Conservation (phyloP, 164 flowering plant species). For the Warburgia ugandensis region DNA sequence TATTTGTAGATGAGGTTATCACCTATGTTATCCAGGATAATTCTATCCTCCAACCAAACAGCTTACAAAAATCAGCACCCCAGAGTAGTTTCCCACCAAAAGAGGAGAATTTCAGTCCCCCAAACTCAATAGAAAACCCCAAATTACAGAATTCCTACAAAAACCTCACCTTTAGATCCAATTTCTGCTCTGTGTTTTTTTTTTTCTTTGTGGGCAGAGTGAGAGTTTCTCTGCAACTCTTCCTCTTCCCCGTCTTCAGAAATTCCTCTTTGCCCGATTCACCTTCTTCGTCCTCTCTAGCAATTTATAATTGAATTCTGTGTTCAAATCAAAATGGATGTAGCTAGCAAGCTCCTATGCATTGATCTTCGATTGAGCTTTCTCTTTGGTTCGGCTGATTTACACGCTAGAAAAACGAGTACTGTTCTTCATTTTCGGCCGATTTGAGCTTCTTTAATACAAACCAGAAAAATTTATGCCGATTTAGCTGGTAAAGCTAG, state of each 20-base stretch:
- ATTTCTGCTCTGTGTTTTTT: background rate
- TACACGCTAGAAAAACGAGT: constrained; percentile 25
- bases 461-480: constrained; percentile 7
- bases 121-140: background rate
- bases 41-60: too few relatives aligned
- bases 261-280: too few relatives aligned
- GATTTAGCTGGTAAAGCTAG: constrained; percentile 8
- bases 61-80: too few relatives aligned
- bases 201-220: background rate
- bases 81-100: background rate
- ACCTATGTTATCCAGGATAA: too few relatives aligned
- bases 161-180: background rate
- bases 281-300: background rate
- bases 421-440: constrained; percentile 17
- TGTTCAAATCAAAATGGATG: constrained; percentile 28
- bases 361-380: constrained; percentile 45
- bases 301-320: background rate
- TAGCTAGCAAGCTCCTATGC: constrained; percentile 35
- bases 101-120: background rate
- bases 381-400: constrained; percentile 29
- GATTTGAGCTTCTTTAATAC: constrained; percentile 13
- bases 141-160: background rate
- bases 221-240: constrained; percentile 8
- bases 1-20: too few relatives aligned
- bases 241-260: background rate